Evolutionary conservation across 2,329 filamentous ascomycete species (phyloP).

Genomic region (Berkeleyomyces rouxiae): DNA sequence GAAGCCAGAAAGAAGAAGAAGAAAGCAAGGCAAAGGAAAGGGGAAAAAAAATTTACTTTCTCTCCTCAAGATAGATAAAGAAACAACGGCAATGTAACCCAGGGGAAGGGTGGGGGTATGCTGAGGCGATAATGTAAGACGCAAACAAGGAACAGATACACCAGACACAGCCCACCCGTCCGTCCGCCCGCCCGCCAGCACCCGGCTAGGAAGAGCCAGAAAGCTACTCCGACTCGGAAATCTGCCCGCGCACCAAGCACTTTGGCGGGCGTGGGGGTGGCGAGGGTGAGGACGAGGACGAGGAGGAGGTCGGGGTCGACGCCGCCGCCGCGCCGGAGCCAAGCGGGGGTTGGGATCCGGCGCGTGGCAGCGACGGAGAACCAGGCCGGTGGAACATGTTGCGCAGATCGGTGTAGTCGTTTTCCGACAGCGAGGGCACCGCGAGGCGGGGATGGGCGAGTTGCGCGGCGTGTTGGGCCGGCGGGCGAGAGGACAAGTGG

Average conservation of each 20-base stretch:
- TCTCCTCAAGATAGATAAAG: too few relatives aligned
- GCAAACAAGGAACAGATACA: too few relatives aligned
- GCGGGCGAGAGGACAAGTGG: neutral
- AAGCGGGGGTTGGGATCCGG: neutral
- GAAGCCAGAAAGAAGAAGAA: too few relatives aligned
- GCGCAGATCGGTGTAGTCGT: constrained; percentile 10
- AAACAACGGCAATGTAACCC: too few relatives aligned
- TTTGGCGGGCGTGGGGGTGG: neutral
- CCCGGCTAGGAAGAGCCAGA: neutral
- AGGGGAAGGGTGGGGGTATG: too few relatives aligned
- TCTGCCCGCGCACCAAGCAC: neutral
- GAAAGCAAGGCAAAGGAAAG: neutral
- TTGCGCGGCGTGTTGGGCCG: neutral
- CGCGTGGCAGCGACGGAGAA: constrained; percentile 1
- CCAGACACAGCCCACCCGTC: too few relatives aligned
- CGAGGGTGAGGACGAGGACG: neutral
- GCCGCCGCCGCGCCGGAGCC: neutral
- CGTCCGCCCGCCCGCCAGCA: neutral
- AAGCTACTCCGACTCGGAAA: neutral
- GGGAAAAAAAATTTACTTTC: neutral
- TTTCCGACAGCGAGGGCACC: constrained; percentile 11
- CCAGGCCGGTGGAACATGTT: constrained; percentile 12
- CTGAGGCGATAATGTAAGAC: too few relatives aligned
- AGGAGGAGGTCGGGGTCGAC: neutral
- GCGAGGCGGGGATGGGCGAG: neutral